Evolutionary conservation across 208 protist species (phyloP).

Genomic region (Balamuthia mandrillaris): DNA sequence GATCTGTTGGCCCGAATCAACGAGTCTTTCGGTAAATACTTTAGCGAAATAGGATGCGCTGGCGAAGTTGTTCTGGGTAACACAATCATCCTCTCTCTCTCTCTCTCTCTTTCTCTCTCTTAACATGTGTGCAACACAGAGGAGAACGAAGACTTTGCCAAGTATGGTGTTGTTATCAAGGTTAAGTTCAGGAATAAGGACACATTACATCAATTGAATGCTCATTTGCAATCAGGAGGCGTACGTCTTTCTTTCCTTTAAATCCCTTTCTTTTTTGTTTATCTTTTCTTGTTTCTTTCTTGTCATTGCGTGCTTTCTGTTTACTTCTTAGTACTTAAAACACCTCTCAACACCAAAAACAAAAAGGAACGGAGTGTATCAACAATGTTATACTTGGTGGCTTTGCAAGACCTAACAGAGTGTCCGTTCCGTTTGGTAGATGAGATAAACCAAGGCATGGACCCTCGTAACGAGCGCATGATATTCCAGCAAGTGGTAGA

Average conservation of each 20-base stretch:
- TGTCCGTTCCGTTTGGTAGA: slow-evolving; percentile 83
- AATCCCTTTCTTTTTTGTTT: too few species aligned
- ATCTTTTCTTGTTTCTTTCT: too few species aligned
- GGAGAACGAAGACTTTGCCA: slow-evolving; percentile 45
- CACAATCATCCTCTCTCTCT: not conserved
- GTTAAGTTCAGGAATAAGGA: slow-evolving; percentile 58
- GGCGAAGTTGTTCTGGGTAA: slow-evolving; percentile 52
- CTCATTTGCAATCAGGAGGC: slow-evolving; percentile 56
- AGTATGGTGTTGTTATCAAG: slow-evolving; percentile 58
- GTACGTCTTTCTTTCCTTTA: not conserved
- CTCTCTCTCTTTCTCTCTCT: not conserved
- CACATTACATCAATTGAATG: slow-evolving; percentile 41
- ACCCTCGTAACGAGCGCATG: slow-evolving; percentile 57
- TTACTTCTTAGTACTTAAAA: too few species aligned
- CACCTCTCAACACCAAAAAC: too few species aligned
- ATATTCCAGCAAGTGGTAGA: slow-evolving; percentile 59
- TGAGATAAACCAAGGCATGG: slow-evolving; percentile 81
- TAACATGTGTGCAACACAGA: not conserved
- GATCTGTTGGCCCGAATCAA: slow-evolving; percentile 40
- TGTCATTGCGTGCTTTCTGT: too few species aligned
- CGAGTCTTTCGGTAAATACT: slow-evolving; percentile 47
- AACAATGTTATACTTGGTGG: slow-evolving; percentile 81
- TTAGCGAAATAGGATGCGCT: slow-evolving; percentile 44
- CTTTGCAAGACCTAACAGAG: slow-evolving; percentile 74
- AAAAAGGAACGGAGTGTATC: slow-evolving; percentile 66